Evolutionary conservation across 2,329 filamentous ascomycete genomes (phyloP), one percentile per base, ranked within the genome.

Genomic region (Parascedosporium putredinis): DNA sequence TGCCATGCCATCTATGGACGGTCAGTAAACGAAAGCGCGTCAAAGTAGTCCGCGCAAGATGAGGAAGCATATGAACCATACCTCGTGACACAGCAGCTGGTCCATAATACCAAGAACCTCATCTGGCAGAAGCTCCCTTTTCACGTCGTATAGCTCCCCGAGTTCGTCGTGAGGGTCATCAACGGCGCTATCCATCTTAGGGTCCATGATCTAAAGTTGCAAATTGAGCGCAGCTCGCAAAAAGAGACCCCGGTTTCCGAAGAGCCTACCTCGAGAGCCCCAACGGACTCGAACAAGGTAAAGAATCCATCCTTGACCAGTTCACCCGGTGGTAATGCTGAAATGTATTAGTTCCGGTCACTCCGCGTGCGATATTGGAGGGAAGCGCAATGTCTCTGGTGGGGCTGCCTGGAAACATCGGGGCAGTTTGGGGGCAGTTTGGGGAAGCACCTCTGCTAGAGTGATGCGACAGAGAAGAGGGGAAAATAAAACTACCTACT

Each of bases 181-280:
- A 56, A 84, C 89, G 24, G 93, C 93, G 61, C 88, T 96, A 66
- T 98, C 93, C 93, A 98, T 98, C 68, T 97, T 98, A 1, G 87
- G 83, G 61, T 98, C 93, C 88, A 96, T 96, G 58, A 98, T 95
- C 93, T 98, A 59, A 23, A 36, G 22, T 20, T 18, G 8, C 10
- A 9, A 48, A 43, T 53, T 36, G n/a, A 56, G 50, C 34, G 16
- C 2, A 24, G 5, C 24, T 16, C 6, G 23, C n/a, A 22, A 50
- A 44, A 38, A 8, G 36, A 29, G 2, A 22, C 23, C 2, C 36
- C 18, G 18, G 33, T 22, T 46, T 27, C 43, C 47, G 23, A 29
- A 31, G 7, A 33, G 54, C 67, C 50, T 63, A 78, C 81, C 77
- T 93, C 87, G 20, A 93, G 74, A 57, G 87, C 87, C 54, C 88